phyloP scores from a whole-genome alignment of 2,329 filamentous ascomycete species.

The Calonectria pauciramosa region DNA sequence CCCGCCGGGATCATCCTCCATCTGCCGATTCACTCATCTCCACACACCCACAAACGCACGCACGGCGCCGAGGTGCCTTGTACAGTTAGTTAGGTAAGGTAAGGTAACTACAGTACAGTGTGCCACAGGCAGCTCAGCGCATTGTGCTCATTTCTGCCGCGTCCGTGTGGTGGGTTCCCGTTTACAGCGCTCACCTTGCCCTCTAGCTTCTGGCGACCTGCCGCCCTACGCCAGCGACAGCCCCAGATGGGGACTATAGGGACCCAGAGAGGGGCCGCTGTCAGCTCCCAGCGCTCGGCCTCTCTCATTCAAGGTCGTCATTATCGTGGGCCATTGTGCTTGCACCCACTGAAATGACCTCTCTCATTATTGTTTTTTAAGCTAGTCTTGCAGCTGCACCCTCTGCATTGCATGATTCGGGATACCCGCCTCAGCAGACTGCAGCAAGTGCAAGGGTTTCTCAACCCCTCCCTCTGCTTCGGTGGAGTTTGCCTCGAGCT shows the following conservation, averaged over 20 bases:
- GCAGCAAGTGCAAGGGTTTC: constrained; percentile 7
- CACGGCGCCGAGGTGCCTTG: constrained; percentile 1
- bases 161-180: constrained; percentile 5
- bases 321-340: background rate
- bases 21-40: constrained; percentile 17
- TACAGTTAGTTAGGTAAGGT: too few species aligned
- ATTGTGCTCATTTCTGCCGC: constrained; percentile 9
- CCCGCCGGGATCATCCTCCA: background rate
- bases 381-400: constrained; percentile 10
- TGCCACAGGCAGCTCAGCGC: background rate
- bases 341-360: background rate
- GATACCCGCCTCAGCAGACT: background rate
- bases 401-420: constrained; percentile 9
- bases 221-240: background rate
- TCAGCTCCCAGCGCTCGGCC: background rate
- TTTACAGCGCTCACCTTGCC: constrained; percentile 9
- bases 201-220: background rate
- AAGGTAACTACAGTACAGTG: background rate
- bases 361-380: background rate
- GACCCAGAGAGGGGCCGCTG: background rate
- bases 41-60: constrained; percentile 9
- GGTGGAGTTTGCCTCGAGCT: constrained; percentile 13
- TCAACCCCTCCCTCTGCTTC: background rate
- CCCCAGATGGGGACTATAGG: background rate
- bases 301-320: background rate